Evolutionary conservation across 495 filamentous ascomycete species (phyloP).

Genomic region (Tuber indicum): DNA sequence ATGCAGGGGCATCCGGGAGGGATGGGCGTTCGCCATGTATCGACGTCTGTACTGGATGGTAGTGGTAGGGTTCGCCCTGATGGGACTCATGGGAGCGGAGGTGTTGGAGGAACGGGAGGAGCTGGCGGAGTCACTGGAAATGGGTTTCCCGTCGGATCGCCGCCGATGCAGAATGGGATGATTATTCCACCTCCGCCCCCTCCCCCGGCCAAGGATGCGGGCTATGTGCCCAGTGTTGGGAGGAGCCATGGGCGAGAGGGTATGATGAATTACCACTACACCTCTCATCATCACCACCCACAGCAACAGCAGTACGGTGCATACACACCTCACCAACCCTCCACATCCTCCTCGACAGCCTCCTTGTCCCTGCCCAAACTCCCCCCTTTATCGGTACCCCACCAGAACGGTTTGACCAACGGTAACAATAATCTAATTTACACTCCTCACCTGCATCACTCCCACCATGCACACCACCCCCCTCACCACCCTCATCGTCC

Average conservation of each 20-base stretch:
- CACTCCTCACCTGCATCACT: conserved; percentile 27
- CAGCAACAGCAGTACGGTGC: conserved; percentile 29
- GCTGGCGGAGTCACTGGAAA: conserved; percentile 14
- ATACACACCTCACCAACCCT: conserved; percentile 32
- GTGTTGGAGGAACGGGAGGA: conserved; percentile 3
- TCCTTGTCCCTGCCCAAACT: conserved; percentile 23
- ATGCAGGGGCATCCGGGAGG: conserved; percentile 30
- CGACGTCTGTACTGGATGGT: conserved; percentile 34
- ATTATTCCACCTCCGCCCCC: conserved; percentile 31
- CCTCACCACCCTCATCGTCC: conserved; percentile 38
- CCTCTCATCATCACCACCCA: conserved; percentile 12
- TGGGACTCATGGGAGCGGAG: conserved; percentile 16
- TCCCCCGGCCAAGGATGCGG: conserved; percentile 30
- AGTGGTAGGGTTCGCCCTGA: conserved; percentile 26
- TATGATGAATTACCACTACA: conserved; percentile 28
- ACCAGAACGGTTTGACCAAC: conserved; percentile 32
- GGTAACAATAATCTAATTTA: conserved; percentile 27
- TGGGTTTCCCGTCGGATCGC: conserved; percentile 23
- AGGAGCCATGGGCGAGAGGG: conserved; percentile 27
- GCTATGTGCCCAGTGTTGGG: conserved; percentile 27
- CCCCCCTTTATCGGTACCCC: conserved; percentile 37
- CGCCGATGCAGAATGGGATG: conserved; percentile 27
- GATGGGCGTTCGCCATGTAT: conserved; percentile 39
- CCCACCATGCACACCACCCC: conserved; percentile 32
- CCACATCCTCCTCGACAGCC: conserved; percentile 31